Evolutionary conservation across 495 filamentous ascomycete species (phyloP).

Genomic region (Elaphomyces granulatus): DNA sequence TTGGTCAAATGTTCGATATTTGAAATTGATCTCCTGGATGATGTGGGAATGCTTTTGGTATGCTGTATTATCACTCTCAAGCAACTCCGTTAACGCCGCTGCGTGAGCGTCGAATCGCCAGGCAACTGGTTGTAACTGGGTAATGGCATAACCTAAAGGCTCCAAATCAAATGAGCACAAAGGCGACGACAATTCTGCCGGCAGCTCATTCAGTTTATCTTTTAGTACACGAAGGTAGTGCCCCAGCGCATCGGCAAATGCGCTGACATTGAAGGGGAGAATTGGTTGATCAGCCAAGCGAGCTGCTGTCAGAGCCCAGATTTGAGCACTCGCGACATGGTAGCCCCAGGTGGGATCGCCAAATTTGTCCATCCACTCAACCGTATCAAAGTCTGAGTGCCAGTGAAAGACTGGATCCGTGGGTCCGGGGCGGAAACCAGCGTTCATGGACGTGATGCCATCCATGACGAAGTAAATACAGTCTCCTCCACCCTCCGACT

Average conservation of each 20-base stretch:
- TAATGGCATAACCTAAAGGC: conserved; percentile 21
- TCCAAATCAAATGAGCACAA: conserved; percentile 13
- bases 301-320: conserved; percentile 23
- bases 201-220: conserved; percentile 26
- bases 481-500: conserved; percentile 38
- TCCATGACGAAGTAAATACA: conserved; percentile 47
- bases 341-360: conserved; percentile 39
- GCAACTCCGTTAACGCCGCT: too few relatives aligned
- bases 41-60: too few relatives aligned
- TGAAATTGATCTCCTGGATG: too few relatives aligned
- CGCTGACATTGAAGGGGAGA: conserved; percentile 14
- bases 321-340: conserved; percentile 36
- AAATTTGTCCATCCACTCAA: conserved; percentile 46
- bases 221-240: too few relatives aligned
- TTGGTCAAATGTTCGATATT: too few relatives aligned
- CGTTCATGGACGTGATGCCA: conserved; percentile 40
- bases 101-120: too few relatives aligned
- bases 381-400: conserved; percentile 47
- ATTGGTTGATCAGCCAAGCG: conserved; percentile 14
- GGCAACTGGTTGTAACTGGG: conserved; percentile 15
- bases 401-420: conserved; percentile 41
- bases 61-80: too few relatives aligned
- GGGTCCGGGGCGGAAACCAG: conserved; percentile 25
- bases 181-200: conserved; percentile 7
- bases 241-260: conserved; percentile 10